Conservation (phyloP, 257 asterid species). For the Hygrophila difformis region DNA sequence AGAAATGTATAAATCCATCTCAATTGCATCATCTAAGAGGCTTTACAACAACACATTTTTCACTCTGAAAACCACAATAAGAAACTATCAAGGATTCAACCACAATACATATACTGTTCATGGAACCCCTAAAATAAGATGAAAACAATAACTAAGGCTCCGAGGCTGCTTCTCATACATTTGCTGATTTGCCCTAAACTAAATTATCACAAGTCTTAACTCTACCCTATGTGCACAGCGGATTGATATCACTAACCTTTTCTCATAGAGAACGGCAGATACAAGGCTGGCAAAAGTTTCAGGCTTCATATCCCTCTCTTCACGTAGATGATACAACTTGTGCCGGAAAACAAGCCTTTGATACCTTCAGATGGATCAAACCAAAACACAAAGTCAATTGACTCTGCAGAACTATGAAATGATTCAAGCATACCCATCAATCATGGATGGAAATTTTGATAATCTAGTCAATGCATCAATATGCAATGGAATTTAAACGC, state of each 20-base stretch:
- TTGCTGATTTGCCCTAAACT: no score
- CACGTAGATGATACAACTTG: conserved; percentile 78
- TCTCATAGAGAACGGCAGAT: conserved; percentile 82
- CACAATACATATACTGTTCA: no score
- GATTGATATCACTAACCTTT: conserved; percentile 41
- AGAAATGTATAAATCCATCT: no score
- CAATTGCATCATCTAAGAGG: no score
- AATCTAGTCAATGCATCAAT: conserved; percentile 3
- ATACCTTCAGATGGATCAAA: conserved; percentile 36
- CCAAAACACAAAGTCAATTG: conserved; percentile 12
- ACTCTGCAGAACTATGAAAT: not conserved
- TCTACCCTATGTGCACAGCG: no score
- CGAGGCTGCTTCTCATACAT: no score
- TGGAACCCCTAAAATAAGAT: no score
- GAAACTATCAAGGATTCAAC: no score
- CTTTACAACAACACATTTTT: no score
- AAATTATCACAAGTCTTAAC: no score
- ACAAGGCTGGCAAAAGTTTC: conserved; percentile 97
- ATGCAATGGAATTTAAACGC: not conserved
- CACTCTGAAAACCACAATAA: no score
- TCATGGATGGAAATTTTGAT: not conserved
- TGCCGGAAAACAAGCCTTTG: conserved; percentile 89
- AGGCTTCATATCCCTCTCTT: conserved; percentile 98
- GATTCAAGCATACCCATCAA: not conserved
- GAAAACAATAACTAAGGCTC: no score